Base-by-base conservation (phyloP, 1,284 basidiomycete species). In the Farysia itapuensis region DNA sequence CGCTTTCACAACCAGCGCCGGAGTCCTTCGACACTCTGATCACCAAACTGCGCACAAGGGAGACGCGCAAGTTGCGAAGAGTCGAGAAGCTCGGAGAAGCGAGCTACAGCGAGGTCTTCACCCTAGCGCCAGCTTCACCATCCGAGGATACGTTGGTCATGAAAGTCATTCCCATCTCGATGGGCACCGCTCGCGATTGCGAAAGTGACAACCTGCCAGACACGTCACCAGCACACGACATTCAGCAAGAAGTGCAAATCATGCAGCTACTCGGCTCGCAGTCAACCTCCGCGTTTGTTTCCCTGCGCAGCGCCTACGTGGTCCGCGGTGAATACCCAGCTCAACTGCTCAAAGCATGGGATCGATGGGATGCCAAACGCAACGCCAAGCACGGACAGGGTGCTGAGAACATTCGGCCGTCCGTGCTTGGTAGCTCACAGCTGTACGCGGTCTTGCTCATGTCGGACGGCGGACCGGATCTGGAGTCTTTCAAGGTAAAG, bases 31-130 rank as follows among this genome's bases (percentile, higher is more conserved):
- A 36, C 4, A 28, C 28, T 4, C 31, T 43, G 5, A 18, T 64
- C 18, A 21, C 31, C 13, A 43, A 35, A 2, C 39, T 64, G 5
- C 41, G 43, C 3, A 28, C 37, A 6, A 44, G 11, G 9, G 20
- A 9, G 18, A 20, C 13, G 18, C 18, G 9, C 15, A 14, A 35
- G n/a, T 35, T 36, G 4, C 40, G 46, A 4, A 45, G 51, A 1
- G 25, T 64, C 4, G 57, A 79, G 56, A 98, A 98, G 79, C 86
- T 96, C 41, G 94, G 93, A 34, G 94, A 98, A 79, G 94, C 94
- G 11, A 91, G 89, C 36, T 98, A 89, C 77, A 95, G 91, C 0
- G 94, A 98, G 74, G 95, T 98, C n/a, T 98, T 90, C 78, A 86
- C 51, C 21, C 36, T 64, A 16, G 46, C 28, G 22, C 11, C 11